phyloP scores from a whole-genome alignment of 495 filamentous ascomycete species.

The Xanthoparmelia taractica region DNA sequence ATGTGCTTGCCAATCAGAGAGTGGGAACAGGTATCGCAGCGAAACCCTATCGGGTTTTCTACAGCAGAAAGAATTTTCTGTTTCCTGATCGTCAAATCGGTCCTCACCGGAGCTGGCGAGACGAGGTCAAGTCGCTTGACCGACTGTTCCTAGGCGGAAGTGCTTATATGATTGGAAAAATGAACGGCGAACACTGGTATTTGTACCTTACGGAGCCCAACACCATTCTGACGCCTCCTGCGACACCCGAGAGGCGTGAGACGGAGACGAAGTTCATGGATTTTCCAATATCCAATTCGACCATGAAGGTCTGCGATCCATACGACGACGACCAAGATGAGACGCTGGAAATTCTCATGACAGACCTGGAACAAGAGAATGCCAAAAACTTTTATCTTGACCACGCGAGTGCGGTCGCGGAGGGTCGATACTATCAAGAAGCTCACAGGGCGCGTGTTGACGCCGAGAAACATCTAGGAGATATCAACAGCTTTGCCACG shows the following conservation, averaged over 20 bases:
- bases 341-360: constrained; percentile 97
- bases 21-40: constrained; percentile 61
- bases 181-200: constrained; percentile 99
- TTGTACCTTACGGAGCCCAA: constrained; percentile 88
- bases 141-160: constrained; percentile 84
- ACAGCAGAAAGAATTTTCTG: constrained; percentile 96
- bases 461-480: constrained; percentile 45
- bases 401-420: constrained; percentile 82
- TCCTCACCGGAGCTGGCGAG: constrained; percentile 93
- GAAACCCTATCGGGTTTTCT: constrained; percentile 92
- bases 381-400: constrained; percentile 96
- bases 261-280: constrained; percentile 66
- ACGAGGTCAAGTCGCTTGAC: constrained; percentile 89
- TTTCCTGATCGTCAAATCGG: constrained; percentile 92
- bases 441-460: constrained; percentile 49
- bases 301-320: constrained; percentile 29
- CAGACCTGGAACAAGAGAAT: constrained; percentile 85
- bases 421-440: constrained; percentile 60
- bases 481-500: constrained; percentile 34
- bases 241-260: constrained; percentile 56
- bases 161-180: constrained; percentile 99
- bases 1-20: constrained; percentile 41
- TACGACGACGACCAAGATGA: constrained; percentile 59
- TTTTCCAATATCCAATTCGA: constrained; percentile 32
- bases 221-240: constrained; percentile 72